These are phyloP conservation scores for Capsella bursapastoris DNA, from an alignment of 345 rosid genomes.

Conservation along the genomic window DNA sequence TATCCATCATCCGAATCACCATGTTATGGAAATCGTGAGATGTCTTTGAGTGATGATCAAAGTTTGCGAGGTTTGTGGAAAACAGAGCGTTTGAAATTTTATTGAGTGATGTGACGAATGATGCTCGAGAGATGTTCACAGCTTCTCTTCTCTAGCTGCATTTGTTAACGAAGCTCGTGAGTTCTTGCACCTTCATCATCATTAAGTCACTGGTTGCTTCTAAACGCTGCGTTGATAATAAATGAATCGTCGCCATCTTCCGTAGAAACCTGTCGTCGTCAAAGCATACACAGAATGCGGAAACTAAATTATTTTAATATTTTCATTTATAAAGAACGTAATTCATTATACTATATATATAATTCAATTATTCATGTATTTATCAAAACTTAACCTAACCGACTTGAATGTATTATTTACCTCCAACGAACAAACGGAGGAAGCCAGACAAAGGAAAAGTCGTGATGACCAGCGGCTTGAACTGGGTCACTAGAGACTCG, in stretches of 20 bases:
- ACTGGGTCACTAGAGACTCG: constrained; percentile 42
- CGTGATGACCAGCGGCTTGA: constrained; percentile 43
- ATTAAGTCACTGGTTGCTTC: constrained; percentile 44
- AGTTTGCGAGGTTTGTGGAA: constrained; percentile 31
- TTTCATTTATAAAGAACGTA: too few relatives aligned
- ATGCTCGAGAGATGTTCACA: constrained; percentile 37
- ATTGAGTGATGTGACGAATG: constrained; percentile 39
- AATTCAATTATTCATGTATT: background rate
- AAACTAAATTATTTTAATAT: background rate
- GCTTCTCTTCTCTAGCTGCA: constrained; percentile 36
- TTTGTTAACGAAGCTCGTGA: constrained; percentile 27
- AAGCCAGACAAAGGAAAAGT: constrained; percentile 45
- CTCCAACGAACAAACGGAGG: constrained; percentile 51
- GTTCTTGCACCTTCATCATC: constrained; percentile 33
- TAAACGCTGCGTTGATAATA: constrained; percentile 48
- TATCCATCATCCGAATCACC: constrained; percentile 57
- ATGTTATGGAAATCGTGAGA: constrained; percentile 10
- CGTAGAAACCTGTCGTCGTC: constrained; percentile 32
- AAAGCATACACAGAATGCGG: background rate
- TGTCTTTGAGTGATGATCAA: constrained; percentile 16
- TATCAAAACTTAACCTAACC: background rate
- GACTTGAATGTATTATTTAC: constrained; percentile 7
- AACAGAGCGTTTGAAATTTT: constrained; percentile 36
- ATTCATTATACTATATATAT: background rate
- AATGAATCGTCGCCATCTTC: constrained; percentile 41